Evolutionary conservation across 345 rosid genomes (phyloP), one percentile per base, ranked within the genome.

Genomic region (Kandelia obovata): DNA sequence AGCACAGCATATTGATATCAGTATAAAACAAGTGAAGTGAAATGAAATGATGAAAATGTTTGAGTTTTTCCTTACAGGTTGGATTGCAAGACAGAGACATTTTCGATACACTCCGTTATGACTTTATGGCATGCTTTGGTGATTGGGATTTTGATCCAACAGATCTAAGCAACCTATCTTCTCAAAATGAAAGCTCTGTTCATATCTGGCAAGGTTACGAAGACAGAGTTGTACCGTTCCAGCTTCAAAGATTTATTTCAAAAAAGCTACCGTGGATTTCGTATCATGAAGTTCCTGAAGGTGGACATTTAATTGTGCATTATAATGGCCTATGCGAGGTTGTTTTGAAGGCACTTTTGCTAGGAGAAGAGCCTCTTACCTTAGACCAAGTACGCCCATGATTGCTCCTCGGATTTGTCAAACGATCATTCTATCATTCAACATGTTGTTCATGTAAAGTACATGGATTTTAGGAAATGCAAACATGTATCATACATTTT

Each of bases 131-230:
- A 1, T 77, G 81, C 55, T 88, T 85, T 30, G 96, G 89, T 2
- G 81, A 84, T 20, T 93, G 98, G 98, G 92, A 84, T 31, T 93
- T 93, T 58, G 96, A 91, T 77, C 98, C 97, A 1, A 68, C 80
- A 32, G 83, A 85, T 3, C 69, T 91, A 58, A 60, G 74, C 2
- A 73, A 89, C 35, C 98, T 88, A 21, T 86, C 73, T 59, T 80
- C 73, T 58, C 66, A 69, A 34, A 76, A 79, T 20, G 62, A 65
- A 63, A 69, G 80, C 57, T 76, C 80, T 25, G 90, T 91, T 73
- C 92, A 93, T 61, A 84, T 91, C 63, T 93, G 97, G 97, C 95
- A 91, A 79, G 98, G 98, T 27, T 69, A 67, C 17, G 90, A 89
- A 77, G 98, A 94, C 74, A 94, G 85, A 80, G 88, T 94, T 17